Base-by-base conservation (phyloP, 2,329 filamentous ascomycete genomes). In the Pestalotiopsis sp. region DNA sequence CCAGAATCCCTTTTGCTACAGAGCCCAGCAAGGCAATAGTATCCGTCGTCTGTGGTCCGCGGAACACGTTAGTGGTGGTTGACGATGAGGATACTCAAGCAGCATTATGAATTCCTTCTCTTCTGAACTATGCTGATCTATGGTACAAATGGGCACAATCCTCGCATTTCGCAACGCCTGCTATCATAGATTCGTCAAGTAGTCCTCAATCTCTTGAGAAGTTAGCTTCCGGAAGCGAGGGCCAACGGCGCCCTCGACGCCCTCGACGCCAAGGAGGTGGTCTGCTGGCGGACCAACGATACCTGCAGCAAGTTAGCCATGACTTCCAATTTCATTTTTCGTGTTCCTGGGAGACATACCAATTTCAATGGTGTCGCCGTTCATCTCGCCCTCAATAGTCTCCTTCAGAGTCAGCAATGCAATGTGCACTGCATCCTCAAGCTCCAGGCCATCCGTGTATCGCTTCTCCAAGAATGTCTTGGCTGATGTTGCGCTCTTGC, bases 391-490 rank as follows among this genome's bases (percentile, higher is more conserved):
- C 84, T 98, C 95, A 78, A 99, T 99, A 68, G 96, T 98, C 87
- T 99, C 96, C 87, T 99, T 99, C 79, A 99, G 85, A 30, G 96
- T 99, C 79, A 99, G 85, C 66, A 99, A 88, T 69, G 96, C 96
- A 84, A 99, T 99, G 82, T 99, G 96, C 74, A 99, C 96, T 10
- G 96, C 96, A 81, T 99, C 96, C 83, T 99, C 96, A 71, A 99
- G 85, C 86, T 99, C 96, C 78, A 99, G 83, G 55, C 94, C 94
- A 79, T 99, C 96, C 4, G 94, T 98, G 84, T 98, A 99, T 82
- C 96, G 88, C 91, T 99, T 99, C 88, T 99, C 96, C 79, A 99
- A 83, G 85, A 99, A 99, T 0, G 96, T 99, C 89, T 99, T 99
- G 67, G 96, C 96, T 76, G 94, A 97, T 55, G 96, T 97, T 65